Evolutionary conservation across 306 rosid species (phyloP).

Genomic region (Oxytropis ochrocephala): DNA sequence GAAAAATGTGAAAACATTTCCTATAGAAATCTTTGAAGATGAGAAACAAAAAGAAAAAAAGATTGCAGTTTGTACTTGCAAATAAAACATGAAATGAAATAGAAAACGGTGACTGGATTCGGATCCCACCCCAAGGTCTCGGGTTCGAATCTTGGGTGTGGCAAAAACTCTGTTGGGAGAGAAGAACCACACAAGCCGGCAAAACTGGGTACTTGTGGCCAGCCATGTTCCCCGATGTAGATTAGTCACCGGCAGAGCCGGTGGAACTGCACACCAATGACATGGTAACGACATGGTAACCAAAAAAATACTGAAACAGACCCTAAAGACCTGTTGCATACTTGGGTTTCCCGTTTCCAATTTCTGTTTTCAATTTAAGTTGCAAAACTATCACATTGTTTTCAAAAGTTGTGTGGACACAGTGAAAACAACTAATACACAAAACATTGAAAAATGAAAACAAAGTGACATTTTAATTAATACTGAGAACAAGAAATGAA

Average conservation of each 20-base stretch:
- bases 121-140: too few species aligned
- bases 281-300: too few species aligned
- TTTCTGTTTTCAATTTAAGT: neutral
- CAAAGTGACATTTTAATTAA: neutral
- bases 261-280: too few species aligned
- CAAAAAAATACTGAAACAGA: neutral
- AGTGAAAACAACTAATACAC: neutral
- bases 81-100: neutral
- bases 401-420: neutral
- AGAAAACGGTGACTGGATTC: neutral
- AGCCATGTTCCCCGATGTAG: too few species aligned
- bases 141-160: too few species aligned
- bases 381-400: neutral
- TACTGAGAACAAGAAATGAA: neutral
- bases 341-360: neutral
- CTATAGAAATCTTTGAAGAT: neutral
- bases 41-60: neutral
- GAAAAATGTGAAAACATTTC: neutral
- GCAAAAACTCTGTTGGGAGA: too few species aligned
- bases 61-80: neutral
- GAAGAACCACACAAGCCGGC: too few species aligned
- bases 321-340: neutral
- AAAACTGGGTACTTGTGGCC: too few species aligned
- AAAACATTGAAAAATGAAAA: neutral
- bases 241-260: too few species aligned